These are phyloP conservation scores for Diaporthe sp. DNA, from an alignment of 2,329 filamentous ascomycete genomes.

Conservation along the genomic window DNA sequence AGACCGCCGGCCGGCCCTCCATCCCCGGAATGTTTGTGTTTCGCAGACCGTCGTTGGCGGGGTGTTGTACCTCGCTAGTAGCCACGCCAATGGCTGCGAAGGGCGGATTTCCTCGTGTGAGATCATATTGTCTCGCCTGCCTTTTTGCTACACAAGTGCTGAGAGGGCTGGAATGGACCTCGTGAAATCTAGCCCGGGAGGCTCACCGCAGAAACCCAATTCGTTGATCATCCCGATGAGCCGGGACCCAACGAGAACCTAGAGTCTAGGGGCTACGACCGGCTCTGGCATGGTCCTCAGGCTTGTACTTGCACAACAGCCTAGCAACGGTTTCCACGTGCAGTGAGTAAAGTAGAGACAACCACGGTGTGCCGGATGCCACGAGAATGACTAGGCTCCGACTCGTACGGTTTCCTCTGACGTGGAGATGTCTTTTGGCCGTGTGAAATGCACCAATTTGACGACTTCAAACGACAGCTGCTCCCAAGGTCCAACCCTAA, in stretches of 20 bases:
- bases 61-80: not conserved
- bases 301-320: not conserved
- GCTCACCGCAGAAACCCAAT: slow-evolving; percentile 8
- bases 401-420: not conserved
- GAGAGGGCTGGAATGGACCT: not conserved
- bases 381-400: not conserved
- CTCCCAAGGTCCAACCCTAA: not conserved
- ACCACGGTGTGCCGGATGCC: not conserved
- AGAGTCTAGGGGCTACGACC: not conserved
- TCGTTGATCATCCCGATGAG: slow-evolving; percentile 7
- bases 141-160: not conserved
- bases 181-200: slow-evolving; percentile 1
- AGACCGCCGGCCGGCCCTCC: slow-evolving; percentile 32
- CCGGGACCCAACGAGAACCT: slow-evolving; percentile 7
- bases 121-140: not conserved
- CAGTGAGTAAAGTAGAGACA: not conserved
- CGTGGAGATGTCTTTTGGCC: not conserved
- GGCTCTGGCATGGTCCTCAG: not conserved
- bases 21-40: slow-evolving; percentile 19
- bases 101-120: not conserved
- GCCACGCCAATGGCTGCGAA: not conserved
- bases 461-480: not conserved
- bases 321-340: not conserved
- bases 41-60: not conserved
- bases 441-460: not conserved